Base-by-base conservation (phyloP, 345 rosid species). In the Linum usitatissimum region DNA sequence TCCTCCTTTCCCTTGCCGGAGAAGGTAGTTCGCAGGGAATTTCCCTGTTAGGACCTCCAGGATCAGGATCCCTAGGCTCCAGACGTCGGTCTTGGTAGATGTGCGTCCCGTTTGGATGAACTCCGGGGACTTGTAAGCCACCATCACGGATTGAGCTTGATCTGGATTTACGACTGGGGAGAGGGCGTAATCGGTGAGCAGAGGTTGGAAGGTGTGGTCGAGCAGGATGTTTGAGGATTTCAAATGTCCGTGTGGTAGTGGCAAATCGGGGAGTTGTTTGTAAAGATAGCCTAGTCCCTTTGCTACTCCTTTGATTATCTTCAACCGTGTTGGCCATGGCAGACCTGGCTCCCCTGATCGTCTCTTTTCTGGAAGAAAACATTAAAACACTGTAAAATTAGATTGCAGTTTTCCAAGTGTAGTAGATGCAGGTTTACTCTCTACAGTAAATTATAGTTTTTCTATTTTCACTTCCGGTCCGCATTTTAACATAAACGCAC, bases 41-140 rank as follows among this genome's bases (percentile, higher is more conserved):
- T 80, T 84, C n/a, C 98, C 98, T 0, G 95, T 88, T 13, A 91
- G 62, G 53, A 83, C 42, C 74, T 91, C 98, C 0, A 88, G 84
- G 3, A 88, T 91, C 1, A 91, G 79, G n/a, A 88, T 86, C n/a
- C 96, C 98, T 0, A 88, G 85, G 61, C 88, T 86, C 98, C 98
- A 91, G 5, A 91, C 92, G 20, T 86, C 95, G 0, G 96, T 81
- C 78, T 75, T 86, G 18, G 78, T 75, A 0, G 88, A 78, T 0
- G 78, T 74, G 17, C 82, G 59, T 38, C 78, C 81, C 0, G 60
- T 66, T 61, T 78, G 79, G 59, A 65, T 72, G 84, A 74, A 86
- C 68, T 91, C 96, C 0, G 96, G 98, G 21, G 96, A 84, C 78
- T 82, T 86, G 74, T 77, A 91, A 30, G 90, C 90, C 55, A 79